These are phyloP conservation scores for Helenozyma baotianmanensis DNA, from an alignment of 805 yeast genomes.

Conservation along the genomic window DNA sequence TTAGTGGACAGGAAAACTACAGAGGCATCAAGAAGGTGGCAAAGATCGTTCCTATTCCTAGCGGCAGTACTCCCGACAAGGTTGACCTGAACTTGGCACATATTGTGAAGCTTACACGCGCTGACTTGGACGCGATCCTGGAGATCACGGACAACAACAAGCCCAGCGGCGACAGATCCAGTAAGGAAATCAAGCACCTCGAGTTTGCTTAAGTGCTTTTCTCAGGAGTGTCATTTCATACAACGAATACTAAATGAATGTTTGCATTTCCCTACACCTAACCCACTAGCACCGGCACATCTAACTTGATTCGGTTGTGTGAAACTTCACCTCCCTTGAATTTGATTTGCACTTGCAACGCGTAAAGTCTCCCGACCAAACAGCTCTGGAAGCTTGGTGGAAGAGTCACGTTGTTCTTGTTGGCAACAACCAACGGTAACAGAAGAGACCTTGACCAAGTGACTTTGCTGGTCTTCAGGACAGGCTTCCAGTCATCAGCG, in stretches of 20 bases:
- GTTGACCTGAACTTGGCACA: conserved; percentile 55
- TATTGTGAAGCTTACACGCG: conserved; percentile 45
- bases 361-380: conserved; percentile 54
- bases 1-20: conserved; percentile 58
- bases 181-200: conserved; percentile 16
- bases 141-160: conserved; percentile 37
- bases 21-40: conserved; percentile 43
- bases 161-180: conserved; percentile 57
- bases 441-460: conserved; percentile 29
- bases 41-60: conserved; percentile 73
- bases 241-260: too few relatives aligned
- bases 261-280: too few relatives aligned
- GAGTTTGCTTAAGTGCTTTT: conserved; percentile 13
- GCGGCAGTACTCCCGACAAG: conserved; percentile 58
- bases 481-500: conserved; percentile 16
- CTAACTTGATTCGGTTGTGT: conserved; percentile 9
- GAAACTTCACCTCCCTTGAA: conserved; percentile 35
- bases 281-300: conserved; percentile 17
- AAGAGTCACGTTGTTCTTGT: conserved; percentile 45
- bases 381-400: conserved; percentile 64
- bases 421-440: conserved; percentile 38
- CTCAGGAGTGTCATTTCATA: too few relatives aligned
- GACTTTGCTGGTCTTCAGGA: conserved; percentile 7
- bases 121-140: conserved; percentile 52
- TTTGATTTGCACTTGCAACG: conserved; percentile 44